Evolutionary conservation across 352 stramenopile species (phyloP).

Genomic region (Globisporangium splendens): DNA sequence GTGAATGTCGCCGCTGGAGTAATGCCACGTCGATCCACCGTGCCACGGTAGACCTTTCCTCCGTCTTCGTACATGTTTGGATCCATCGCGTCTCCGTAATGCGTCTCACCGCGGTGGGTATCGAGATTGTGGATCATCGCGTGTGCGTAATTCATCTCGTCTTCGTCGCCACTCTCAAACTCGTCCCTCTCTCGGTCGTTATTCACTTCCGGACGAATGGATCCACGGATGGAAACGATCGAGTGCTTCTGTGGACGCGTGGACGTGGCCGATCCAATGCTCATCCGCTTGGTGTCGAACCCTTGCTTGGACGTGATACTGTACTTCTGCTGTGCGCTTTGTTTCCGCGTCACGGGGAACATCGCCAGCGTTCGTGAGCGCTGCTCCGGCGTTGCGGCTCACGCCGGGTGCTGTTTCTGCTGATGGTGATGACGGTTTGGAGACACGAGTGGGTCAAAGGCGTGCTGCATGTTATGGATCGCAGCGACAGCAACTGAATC

Average conservation of each 20-base stretch:
- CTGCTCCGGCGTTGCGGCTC: conserved; percentile 7
- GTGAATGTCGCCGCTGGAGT: conserved; percentile 67
- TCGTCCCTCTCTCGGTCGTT: conserved; percentile 4
- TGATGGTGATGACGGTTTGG: not conserved
- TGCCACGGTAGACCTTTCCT: conserved; percentile 32
- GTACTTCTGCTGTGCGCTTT: conserved; percentile 7
- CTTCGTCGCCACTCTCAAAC: not conserved
- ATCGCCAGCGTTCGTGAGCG: conserved; percentile 3
- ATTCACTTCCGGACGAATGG: not conserved
- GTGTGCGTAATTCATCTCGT: conserved; percentile 2
- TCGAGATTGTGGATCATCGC: conserved; percentile 15
- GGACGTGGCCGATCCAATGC: conserved; percentile 3
- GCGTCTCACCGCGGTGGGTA: conserved; percentile 14
- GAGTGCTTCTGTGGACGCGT: not conserved
- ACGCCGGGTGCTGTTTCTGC: conserved; percentile 1
- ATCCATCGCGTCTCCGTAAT: conserved; percentile 24
- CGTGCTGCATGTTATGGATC: conserved; percentile 2
- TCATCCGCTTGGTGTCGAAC: conserved; percentile 3
- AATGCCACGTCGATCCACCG: conserved; percentile 54
- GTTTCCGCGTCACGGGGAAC: conserved; percentile 1
- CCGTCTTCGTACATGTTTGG: conserved; percentile 40
- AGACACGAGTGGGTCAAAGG: not conserved
- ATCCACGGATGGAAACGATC: not conserved
- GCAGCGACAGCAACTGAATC: not conserved
- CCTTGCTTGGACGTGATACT: conserved; percentile 1